phyloP scores from a whole-genome alignment of 2,329 filamentous ascomycete genomes.

The Fusarium chlamydosporum region DNA sequence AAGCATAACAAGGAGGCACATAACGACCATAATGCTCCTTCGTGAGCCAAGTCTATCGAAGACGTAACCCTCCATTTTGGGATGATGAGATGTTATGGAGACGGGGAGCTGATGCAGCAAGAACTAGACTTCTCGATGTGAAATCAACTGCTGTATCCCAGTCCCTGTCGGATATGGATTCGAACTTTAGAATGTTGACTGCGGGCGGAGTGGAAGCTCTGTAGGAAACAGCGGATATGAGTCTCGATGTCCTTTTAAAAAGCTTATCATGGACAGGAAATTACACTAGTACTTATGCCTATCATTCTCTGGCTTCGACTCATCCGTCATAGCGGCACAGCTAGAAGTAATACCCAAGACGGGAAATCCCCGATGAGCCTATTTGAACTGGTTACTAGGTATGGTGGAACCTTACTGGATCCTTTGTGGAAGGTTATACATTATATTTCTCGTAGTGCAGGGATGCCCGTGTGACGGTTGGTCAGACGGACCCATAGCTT shows the following conservation, averaged over 20 bases:
- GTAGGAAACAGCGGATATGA: too few species aligned
- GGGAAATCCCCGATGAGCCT: not conserved
- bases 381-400: not conserved
- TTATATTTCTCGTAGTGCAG: not conserved
- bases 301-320: not conserved
- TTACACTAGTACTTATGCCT: not conserved
- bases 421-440: not conserved
- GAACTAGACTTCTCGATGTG: too few species aligned
- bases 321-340: not conserved
- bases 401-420: not conserved
- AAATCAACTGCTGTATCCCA: too few species aligned
- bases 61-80: not conserved
- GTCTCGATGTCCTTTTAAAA: not conserved
- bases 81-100: too few species aligned
- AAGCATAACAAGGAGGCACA: conserved; percentile 6
- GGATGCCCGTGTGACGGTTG: not conserved
- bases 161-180: too few species aligned
- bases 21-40: not conserved
- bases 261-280: not conserved
- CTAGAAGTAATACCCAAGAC: not conserved
- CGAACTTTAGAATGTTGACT: too few species aligned
- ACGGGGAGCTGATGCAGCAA: too few species aligned
- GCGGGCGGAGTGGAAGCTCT: too few species aligned
- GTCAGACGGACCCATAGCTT: not conserved
- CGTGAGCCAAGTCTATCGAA: conserved; percentile 3